Conservation (phyloP, 139 green algal genomes). For the Klebsormidium nitens region DNA sequence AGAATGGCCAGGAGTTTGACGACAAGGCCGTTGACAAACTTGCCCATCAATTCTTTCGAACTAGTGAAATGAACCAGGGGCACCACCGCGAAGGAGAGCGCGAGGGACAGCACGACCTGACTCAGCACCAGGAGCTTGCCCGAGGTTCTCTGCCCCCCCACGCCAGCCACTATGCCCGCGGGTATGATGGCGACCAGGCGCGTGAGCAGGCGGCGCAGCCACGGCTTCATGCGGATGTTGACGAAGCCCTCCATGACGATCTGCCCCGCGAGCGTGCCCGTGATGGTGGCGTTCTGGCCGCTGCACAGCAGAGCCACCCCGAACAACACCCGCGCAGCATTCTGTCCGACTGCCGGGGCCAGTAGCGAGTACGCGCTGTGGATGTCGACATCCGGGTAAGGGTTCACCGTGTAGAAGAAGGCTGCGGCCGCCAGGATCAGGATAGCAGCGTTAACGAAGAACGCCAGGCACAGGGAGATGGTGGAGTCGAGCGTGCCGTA, state of each 20-base stretch:
- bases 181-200: constrained; percentile 44
- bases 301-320: constrained; percentile 38
- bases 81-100: constrained; percentile 55
- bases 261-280: constrained; percentile 70
- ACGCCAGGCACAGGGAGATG: constrained; percentile 51
- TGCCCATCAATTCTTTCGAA: constrained; percentile 34
- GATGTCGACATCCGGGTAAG: constrained; percentile 26
- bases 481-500: constrained; percentile 53
- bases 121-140: constrained; percentile 47
- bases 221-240: constrained; percentile 36
- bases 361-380: constrained; percentile 51
- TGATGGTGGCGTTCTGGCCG: constrained; percentile 68
- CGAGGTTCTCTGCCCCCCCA: constrained; percentile 47
- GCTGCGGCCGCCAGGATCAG: constrained; percentile 55
- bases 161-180: constrained; percentile 49
- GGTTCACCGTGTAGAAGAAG: constrained; percentile 43
- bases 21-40: constrained; percentile 43
- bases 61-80: constrained; percentile 64
- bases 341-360: constrained; percentile 41
- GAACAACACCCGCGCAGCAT: constrained; percentile 40
- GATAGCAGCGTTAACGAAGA: constrained; percentile 63
- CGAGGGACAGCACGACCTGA: constrained; percentile 59
- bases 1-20: constrained; percentile 17
- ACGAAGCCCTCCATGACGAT: constrained; percentile 66
- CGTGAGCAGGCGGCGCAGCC: constrained; percentile 41